phyloP scores from a whole-genome alignment of 768 basidiomycete species.

The Sporobolomyces phaffii region DNA sequence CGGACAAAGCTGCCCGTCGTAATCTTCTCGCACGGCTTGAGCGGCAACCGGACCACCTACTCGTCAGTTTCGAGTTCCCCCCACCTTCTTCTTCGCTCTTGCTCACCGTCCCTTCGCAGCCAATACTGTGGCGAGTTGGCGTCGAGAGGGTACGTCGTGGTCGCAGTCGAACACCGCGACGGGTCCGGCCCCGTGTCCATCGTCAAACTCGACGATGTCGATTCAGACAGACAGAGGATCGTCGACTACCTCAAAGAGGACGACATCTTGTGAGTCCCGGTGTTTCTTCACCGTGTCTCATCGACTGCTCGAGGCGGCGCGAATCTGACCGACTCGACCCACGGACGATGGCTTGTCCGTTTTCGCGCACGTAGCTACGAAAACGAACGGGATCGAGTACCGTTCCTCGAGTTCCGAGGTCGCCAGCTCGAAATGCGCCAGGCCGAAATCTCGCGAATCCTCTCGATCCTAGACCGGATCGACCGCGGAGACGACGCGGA shows the following conservation, averaged over 20 bases:
- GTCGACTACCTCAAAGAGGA: constrained; percentile 57
- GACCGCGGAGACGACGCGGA: constrained; percentile 47
- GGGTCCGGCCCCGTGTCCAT: constrained; percentile 60
- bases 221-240: constrained; percentile 35
- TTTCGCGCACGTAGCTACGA: constrained; percentile 7
- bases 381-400: constrained; percentile 39
- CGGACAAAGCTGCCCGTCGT: constrained; percentile 54
- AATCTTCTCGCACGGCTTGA: constrained; percentile 78
- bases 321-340: too few relatives aligned
- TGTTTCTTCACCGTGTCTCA: neutral
- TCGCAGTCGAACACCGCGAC: constrained; percentile 77
- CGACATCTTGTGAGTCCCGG: constrained; percentile 51
- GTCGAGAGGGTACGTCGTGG: constrained; percentile 69
- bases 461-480: constrained; percentile 58
- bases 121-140: constrained; percentile 69
- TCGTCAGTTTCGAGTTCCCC: constrained; percentile 49
- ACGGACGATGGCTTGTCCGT: too few relatives aligned
- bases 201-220: constrained; percentile 48
- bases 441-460: constrained; percentile 63
- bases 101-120: constrained; percentile 2
- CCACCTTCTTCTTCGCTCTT: neutral
- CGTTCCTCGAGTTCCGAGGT: constrained; percentile 55
- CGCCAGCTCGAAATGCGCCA: constrained; percentile 67
- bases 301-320: too few relatives aligned
- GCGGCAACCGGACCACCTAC: constrained; percentile 65